These are phyloP conservation scores for Tuber aestivum DNA, from an alignment of 495 filamentous ascomycete species.

Conservation along the genomic window DNA sequence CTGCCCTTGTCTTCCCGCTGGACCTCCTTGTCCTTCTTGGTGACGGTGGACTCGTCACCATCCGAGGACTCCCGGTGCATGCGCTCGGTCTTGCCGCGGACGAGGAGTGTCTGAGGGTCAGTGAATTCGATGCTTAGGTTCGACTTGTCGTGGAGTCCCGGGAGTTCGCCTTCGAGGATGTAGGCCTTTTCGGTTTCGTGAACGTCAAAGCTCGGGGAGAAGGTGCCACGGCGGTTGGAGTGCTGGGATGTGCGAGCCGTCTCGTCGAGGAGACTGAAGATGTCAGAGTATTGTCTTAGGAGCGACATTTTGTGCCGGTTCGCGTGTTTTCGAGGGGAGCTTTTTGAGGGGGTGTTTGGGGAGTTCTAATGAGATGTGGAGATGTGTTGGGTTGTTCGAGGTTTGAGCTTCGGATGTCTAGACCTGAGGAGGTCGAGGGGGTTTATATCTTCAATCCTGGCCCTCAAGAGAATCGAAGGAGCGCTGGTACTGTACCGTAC, in stretches of 20 bases:
- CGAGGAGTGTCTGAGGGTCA: slow-evolving; percentile 66
- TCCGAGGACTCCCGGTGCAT: slow-evolving; percentile 35
- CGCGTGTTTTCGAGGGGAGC: background rate
- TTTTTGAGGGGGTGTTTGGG: background rate
- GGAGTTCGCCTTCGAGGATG: slow-evolving; percentile 79
- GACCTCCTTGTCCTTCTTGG: slow-evolving; percentile 36
- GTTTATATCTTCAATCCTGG: background rate
- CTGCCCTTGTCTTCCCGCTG: slow-evolving; percentile 29
- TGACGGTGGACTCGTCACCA: slow-evolving; percentile 9
- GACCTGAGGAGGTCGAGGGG: background rate
- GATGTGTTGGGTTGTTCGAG: background rate
- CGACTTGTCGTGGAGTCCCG: slow-evolving; percentile 60
- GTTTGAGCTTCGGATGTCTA: background rate
- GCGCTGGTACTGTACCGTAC: too few relatives aligned
- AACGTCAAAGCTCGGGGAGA: slow-evolving; percentile 75
- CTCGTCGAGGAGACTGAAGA: slow-evolving; percentile 73
- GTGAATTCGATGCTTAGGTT: slow-evolving; percentile 79
- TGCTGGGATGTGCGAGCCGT: background rate
- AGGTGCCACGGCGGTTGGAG: slow-evolving; percentile 44
- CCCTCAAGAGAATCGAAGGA: background rate
- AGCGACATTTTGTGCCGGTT: slow-evolving; percentile 27
- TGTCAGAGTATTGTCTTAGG: slow-evolving; percentile 34
- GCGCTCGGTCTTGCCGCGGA: slow-evolving; percentile 65
- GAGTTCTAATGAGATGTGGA: background rate
- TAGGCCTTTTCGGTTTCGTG: slow-evolving; percentile 63